phyloP scores from a whole-genome alignment of 116 monocot genomes.

The Cymodocea nodosa region DNA sequence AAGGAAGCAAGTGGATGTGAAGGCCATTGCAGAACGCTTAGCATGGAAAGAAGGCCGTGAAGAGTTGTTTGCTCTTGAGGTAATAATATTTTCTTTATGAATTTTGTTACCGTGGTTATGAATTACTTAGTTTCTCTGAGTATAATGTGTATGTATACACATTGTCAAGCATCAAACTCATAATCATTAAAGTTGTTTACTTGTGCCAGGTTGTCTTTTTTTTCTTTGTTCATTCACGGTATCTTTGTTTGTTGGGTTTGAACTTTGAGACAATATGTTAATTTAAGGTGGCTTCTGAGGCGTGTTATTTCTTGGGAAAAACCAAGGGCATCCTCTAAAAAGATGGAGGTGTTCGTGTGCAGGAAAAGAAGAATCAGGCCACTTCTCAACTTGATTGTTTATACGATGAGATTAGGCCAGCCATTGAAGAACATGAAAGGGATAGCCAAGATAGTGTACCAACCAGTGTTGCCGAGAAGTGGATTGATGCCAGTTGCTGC shows the following conservation, averaged over 20 bases:
- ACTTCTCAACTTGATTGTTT: conserved; percentile 33
- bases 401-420: conserved; percentile 77
- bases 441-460: conserved; percentile 79
- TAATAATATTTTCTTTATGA: conserved; percentile 12
- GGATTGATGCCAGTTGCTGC: conserved; percentile 68
- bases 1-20: conserved; percentile 32
- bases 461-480: conserved; percentile 64
- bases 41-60: conserved; percentile 43
- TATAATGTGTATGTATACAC: too few relatives aligned
- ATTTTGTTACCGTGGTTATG: not conserved
- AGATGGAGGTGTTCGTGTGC: not conserved
- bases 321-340: too few relatives aligned
- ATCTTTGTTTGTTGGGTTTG: too few relatives aligned
- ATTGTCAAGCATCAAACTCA: too few relatives aligned
- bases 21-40: conserved; percentile 37
- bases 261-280: too few relatives aligned
- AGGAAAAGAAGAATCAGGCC: conserved; percentile 51
- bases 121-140: too few relatives aligned
- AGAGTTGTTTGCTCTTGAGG: conserved; percentile 69
- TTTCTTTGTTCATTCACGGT: too few relatives aligned
- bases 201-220: not conserved
- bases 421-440: conserved; percentile 80
- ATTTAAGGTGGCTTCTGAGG: too few relatives aligned
- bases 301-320: too few relatives aligned
- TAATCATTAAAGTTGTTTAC: not conserved